Conservation (phyloP, 106 monocot genomes). For the Posidonia australis region DNA sequence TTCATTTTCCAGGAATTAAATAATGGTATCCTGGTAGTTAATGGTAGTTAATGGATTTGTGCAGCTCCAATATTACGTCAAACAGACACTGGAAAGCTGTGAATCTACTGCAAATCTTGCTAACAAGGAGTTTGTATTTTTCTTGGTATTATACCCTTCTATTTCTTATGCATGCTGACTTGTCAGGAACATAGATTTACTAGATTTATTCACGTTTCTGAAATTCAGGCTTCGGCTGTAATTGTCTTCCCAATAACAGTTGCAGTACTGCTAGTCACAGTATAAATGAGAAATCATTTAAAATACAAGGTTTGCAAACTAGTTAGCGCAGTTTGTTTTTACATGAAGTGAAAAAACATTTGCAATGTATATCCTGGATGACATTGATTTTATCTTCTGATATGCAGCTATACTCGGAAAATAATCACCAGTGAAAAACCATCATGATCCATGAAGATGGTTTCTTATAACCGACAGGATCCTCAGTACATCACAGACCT, state of each 20-base stretch:
- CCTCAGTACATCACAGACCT: too few species aligned
- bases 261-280: conserved; percentile 1
- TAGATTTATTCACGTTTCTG: neutral
- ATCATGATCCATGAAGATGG: too few species aligned
- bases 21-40: too few species aligned
- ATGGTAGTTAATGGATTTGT: neutral
- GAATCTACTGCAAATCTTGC: conserved; percentile 27
- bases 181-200: neutral
- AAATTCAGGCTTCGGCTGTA: conserved; percentile 12
- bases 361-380: too few species aligned
- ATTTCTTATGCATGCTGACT: neutral
- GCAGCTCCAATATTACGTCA: conserved; percentile 24
- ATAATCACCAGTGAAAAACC: too few species aligned
- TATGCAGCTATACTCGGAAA: too few species aligned
- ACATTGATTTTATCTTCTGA: too few species aligned
- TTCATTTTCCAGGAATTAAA: too few species aligned
- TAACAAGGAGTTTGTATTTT: conserved; percentile 27
- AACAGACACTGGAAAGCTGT: conserved; percentile 19
- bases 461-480: too few species aligned
- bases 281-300: neutral
- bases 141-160: conserved; percentile 20
- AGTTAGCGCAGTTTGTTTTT: too few species aligned
- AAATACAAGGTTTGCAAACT: neutral
- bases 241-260: conserved; percentile 3
- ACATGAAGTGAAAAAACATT: too few species aligned